Evolutionary conservation across 805 yeast species (phyloP).

Genomic region (Cyberlindnera samutprakarnensis): DNA sequence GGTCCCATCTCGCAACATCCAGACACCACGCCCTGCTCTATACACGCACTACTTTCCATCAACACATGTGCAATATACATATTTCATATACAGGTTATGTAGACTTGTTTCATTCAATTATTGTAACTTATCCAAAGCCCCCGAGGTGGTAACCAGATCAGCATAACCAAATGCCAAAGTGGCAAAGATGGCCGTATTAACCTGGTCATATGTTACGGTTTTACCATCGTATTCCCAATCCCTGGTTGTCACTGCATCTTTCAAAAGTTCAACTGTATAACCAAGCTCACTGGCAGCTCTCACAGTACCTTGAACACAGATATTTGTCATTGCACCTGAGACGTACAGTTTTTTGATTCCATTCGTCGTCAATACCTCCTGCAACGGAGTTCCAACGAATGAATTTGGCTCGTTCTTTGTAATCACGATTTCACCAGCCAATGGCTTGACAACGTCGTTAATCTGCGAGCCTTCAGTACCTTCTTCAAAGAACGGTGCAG

Average conservation of each 20-base stretch:
- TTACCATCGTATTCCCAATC: slow-evolving; percentile 13
- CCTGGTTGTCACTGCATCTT: slow-evolving; percentile 15
- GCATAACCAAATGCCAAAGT: slow-evolving; percentile 12
- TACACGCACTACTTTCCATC: no score
- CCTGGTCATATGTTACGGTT: slow-evolving; percentile 7
- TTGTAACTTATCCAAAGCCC: no score
- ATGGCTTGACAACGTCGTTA: slow-evolving; percentile 6
- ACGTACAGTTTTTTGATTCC: slow-evolving; percentile 7
- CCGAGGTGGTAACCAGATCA: slow-evolving; percentile 1
- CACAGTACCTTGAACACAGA: slow-evolving; percentile 16
- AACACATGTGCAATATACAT: background rate
- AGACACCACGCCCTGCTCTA: no score
- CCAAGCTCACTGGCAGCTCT: slow-evolving; percentile 16
- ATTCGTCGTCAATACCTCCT: slow-evolving; percentile 4
- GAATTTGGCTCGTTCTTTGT: slow-evolving; percentile 13
- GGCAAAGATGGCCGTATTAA: slow-evolving; percentile 11
- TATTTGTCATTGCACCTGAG: slow-evolving; percentile 16
- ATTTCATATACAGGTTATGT: background rate
- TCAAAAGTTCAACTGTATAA: slow-evolving; percentile 9
- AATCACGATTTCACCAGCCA: slow-evolving; percentile 7
- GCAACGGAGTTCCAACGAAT: slow-evolving; percentile 9
- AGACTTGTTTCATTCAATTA: background rate
- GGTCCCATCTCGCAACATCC: no score
- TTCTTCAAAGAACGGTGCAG: slow-evolving; percentile 8
- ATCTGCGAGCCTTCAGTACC: slow-evolving; percentile 10